These are phyloP conservation scores for Teunomyces cretensis DNA, from an alignment of 805 yeast genomes.

Conservation along the genomic window DNA sequence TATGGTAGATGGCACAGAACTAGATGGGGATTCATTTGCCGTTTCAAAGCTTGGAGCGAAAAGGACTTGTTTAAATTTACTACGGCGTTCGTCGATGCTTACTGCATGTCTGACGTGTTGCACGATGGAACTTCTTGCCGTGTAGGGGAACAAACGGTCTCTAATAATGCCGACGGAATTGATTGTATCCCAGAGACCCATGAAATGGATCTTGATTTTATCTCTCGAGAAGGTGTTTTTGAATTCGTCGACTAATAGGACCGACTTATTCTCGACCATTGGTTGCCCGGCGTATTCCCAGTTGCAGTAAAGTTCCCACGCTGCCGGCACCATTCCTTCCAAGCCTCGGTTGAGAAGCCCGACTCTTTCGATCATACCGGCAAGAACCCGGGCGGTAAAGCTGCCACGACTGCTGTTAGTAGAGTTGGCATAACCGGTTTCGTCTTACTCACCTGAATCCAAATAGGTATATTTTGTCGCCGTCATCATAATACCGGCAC, in stretches of 20 bases:
- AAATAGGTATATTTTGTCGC: slow-evolving; percentile 55
- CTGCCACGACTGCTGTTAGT: slow-evolving; percentile 51
- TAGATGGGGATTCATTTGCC: neutral
- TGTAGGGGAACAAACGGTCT: slow-evolving; percentile 59
- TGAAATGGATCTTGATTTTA: slow-evolving; percentile 48
- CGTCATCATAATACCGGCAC: slow-evolving; percentile 46
- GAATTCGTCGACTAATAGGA: slow-evolving; percentile 52
- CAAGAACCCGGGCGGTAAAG: slow-evolving; percentile 60
- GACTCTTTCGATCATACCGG: slow-evolving; percentile 65
- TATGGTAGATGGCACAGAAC: neutral
- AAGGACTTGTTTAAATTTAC: slow-evolving; percentile 58
- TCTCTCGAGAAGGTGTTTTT: slow-evolving; percentile 51
- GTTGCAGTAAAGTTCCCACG: slow-evolving; percentile 60
- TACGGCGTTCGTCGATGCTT: slow-evolving; percentile 65
- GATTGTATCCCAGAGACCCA: slow-evolving; percentile 71
- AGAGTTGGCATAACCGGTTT: neutral
- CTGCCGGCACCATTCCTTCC: slow-evolving; percentile 55
- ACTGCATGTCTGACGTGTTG: slow-evolving; percentile 66
- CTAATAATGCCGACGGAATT: slow-evolving; percentile 63
- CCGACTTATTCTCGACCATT: slow-evolving; percentile 39
- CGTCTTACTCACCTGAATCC: slow-evolving; percentile 46
- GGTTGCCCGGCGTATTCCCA: slow-evolving; percentile 68
- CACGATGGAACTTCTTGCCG: slow-evolving; percentile 50
- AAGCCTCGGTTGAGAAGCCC: slow-evolving; percentile 57
- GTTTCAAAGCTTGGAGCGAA: slow-evolving; percentile 30